A percentile compares a stretch with the other conserved stretches of the same genome.
Evolutionary conservation across 108 stramenopile genomes (phyloP).

Genomic region (Cyclotella atomus): DNA sequence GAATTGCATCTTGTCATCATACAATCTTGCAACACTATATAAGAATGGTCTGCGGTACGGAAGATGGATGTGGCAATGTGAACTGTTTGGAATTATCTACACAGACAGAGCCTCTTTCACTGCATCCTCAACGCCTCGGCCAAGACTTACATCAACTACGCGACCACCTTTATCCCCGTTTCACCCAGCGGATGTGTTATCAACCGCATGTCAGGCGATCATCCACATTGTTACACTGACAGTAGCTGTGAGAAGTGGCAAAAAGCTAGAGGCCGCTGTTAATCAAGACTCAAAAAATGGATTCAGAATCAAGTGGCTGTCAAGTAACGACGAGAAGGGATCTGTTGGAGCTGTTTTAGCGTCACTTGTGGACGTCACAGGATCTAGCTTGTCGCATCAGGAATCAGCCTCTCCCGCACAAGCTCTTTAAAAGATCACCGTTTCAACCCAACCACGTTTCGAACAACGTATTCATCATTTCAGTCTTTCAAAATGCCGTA

Average conservation of each 20-base stretch:
- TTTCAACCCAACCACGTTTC: conserved; percentile 71
- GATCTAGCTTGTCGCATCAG: not conserved
- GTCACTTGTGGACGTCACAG: conserved; percentile 8
- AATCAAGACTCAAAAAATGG: conserved; percentile 5
- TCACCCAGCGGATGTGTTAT: conserved; percentile 35
- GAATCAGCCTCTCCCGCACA: conserved; percentile 13
- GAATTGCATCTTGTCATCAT: conserved; percentile 60
- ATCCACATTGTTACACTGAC: conserved; percentile 54
- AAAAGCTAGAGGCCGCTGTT: conserved; percentile 30
- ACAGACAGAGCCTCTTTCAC: conserved; percentile 36
- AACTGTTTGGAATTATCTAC: conserved; percentile 36
- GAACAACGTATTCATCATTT: conserved; percentile 66
- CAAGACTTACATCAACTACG: conserved; percentile 38
- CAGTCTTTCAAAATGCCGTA: conserved; percentile 64
- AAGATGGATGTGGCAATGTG: conserved; percentile 65
- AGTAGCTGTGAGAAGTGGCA: conserved; percentile 43
- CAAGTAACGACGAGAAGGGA: not conserved
- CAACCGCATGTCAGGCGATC: conserved; percentile 50
- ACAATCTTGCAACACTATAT: conserved; percentile 62
- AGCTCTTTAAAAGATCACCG: conserved; percentile 47
- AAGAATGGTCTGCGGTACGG: conserved; percentile 71
- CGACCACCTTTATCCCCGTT: conserved; percentile 62
- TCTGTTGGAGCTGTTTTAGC: conserved; percentile 24
- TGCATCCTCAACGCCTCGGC: conserved; percentile 58
- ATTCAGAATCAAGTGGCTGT: conserved; percentile 18